Percentiles rank a stretch among this genome's conserved stretches.
Conservation (phyloP, 164 flowering plant genomes). For the Vitis vinifera region DNA sequence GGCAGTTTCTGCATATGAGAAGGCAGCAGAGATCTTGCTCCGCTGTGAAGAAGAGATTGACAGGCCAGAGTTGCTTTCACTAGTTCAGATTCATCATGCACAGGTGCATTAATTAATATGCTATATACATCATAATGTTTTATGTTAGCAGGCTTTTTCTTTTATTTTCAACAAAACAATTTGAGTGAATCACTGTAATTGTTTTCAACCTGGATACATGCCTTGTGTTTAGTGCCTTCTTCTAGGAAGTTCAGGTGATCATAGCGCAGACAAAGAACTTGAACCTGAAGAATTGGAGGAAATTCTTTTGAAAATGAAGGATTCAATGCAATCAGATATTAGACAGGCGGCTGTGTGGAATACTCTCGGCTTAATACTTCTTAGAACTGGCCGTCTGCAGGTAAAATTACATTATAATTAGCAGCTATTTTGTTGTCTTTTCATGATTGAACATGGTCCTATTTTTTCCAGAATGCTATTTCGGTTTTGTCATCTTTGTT, state of each 20-base stretch:
- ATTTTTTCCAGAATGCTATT: constrained; percentile 61
- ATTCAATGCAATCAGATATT: constrained; percentile 66
- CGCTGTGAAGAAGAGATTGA: constrained; percentile 72
- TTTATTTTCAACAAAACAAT: background rate
- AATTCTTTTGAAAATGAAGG: constrained; percentile 62
- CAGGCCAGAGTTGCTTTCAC: constrained; percentile 81
- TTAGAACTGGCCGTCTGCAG: constrained; percentile 81
- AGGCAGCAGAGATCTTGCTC: constrained; percentile 78
- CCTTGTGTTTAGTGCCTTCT: constrained; percentile 64
- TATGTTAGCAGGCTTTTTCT: background rate
- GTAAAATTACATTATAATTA: constrained; percentile 26
- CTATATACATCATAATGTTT: background rate
- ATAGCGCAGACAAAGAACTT: constrained; percentile 61
- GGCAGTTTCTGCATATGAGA: constrained; percentile 85
- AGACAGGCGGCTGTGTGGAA: constrained; percentile 92
- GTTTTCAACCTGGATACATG: constrained; percentile 3
- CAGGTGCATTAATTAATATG: constrained; percentile 51
- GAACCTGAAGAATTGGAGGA: constrained; percentile 75
- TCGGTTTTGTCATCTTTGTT: constrained; percentile 71
- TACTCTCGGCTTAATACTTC: constrained; percentile 75
- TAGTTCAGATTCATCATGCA: constrained; percentile 91
- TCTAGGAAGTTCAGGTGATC: constrained; percentile 63
- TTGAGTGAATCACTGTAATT: background rate
- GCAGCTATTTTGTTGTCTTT: background rate
- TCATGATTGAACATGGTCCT: constrained; percentile 12